Conservation (phyloP, 1,284 basidiomycete genomes). For the Naganishia sp. region DNA sequence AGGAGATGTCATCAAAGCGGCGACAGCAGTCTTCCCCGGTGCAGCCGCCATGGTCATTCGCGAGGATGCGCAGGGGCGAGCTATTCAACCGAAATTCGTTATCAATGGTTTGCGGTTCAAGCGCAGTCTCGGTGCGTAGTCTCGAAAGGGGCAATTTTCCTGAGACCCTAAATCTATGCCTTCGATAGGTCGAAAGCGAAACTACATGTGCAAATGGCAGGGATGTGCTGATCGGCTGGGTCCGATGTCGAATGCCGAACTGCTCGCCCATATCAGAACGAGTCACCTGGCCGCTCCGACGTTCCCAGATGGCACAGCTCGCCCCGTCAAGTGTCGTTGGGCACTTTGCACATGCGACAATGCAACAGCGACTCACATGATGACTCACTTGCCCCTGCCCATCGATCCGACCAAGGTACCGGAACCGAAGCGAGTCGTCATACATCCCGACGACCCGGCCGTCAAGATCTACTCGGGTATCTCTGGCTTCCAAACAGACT, state of each 20-base stretch:
- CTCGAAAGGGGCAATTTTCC: no score
- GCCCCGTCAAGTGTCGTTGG: constrained; percentile 21
- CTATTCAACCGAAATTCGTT: constrained; percentile 28
- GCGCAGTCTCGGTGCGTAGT: constrained; percentile 27
- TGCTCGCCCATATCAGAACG: constrained; percentile 24
- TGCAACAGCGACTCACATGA: constrained; percentile 22
- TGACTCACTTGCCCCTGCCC: constrained; percentile 31
- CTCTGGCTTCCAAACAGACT: constrained; percentile 1
- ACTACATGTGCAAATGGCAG: constrained; percentile 34
- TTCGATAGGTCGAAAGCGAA: constrained; percentile 22
- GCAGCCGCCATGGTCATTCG: constrained; percentile 34
- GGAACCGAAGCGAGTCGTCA: constrained; percentile 6
- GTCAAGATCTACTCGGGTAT: constrained; percentile 21
- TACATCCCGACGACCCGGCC: constrained; percentile 27
- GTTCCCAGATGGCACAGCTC: background rate
- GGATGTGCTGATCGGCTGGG: constrained; percentile 23
- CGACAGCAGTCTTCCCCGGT: constrained; percentile 27
- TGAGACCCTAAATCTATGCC: background rate
- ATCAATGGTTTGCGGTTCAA: constrained; percentile 34
- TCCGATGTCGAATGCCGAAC: constrained; percentile 22
- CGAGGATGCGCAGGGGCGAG: constrained; percentile 26
- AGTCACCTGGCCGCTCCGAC: constrained; percentile 18
- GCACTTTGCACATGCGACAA: constrained; percentile 9
- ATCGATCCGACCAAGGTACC: constrained; percentile 30
- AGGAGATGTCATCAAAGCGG: constrained; percentile 32